Base-by-base conservation (phyloP, 305 asterid genomes). In the Ilex paraguariensis region DNA sequence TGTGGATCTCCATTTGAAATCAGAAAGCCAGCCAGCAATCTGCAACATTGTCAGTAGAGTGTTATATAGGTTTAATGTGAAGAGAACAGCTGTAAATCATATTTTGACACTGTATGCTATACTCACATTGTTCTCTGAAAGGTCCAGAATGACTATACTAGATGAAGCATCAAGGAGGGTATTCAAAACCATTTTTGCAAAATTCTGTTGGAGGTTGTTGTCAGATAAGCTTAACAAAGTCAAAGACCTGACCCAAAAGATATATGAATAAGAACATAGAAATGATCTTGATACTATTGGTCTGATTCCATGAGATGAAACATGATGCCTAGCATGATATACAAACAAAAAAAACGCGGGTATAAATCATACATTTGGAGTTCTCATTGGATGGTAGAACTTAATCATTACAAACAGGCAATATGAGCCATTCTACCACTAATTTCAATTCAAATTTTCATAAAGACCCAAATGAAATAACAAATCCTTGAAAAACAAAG, bases 81-180 rank as follows among this genome's bases (percentile, higher is more conserved):
- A 45, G 15, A 56, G 30, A 54, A 31, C 13, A 51, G 58, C 28
- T 33, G 59, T 53, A 11, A 68, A 66, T 60, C 40, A 51, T 39
- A 52, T 60, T 63, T 59, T 28, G 61, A 40, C 56, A 58, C 48
- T 42, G 21, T 48, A 56, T 49, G 64, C 54, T 61, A 59, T 56
- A 74, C 97, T 76, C 71, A 92, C 98, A 78, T 75, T 78, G 70
- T 92, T 92, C 70, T 92, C 98, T 54, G 98, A 92, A 68, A 92
- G 95, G 77, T 92, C 94, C 61, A 92, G 90, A 65, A 68, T 31
- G 62, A 78, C 74, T 73, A 92, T 75, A 63, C 73, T 67, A 57
- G 89, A 76, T 58, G 95, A 77, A 71, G 82, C 71, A 78, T 81
- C 81, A 63, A 85, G 78, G 58, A 91, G 96, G 66, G 85, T 66